phyloP scores from a whole-genome alignment of 2,329 filamentous ascomycete genomes.

The Seiridium unicorne region DNA sequence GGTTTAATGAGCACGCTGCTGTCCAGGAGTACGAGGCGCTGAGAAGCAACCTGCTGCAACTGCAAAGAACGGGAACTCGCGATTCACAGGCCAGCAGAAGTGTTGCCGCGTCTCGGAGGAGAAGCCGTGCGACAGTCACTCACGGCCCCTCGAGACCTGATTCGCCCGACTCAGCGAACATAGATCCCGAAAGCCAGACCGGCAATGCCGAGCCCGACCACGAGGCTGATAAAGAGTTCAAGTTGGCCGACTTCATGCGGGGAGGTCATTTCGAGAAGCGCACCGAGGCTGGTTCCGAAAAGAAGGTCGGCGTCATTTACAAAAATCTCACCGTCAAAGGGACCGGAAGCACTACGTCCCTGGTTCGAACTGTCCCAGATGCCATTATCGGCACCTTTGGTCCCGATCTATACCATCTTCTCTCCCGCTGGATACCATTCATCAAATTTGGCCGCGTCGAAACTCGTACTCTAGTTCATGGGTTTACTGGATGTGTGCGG shows the following conservation, averaged over 20 bases:
- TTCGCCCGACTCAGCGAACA: conserved; percentile 14
- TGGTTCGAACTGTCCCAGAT: conserved; percentile 71
- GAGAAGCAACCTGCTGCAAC: conserved; percentile 29
- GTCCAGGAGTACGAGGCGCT: conserved; percentile 34
- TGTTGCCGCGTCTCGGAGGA: conserved; percentile 3
- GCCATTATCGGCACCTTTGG: conserved; percentile 78
- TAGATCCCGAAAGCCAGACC: conserved; percentile 28
- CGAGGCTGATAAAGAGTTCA: conserved; percentile 46
- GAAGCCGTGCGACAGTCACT: neutral
- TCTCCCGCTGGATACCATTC: conserved; percentile 40
- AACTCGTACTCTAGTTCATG: conserved; percentile 52
- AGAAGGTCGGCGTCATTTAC: conserved; percentile 76
- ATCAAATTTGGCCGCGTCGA: conserved; percentile 21
- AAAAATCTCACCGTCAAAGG: conserved; percentile 76
- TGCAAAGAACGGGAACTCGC: conserved; percentile 32
- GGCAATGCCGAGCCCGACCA: conserved; percentile 50
- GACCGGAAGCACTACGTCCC: conserved; percentile 62
- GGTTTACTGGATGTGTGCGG: conserved; percentile 66
- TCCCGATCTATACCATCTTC: conserved; percentile 69
- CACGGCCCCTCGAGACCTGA: conserved; percentile 10
- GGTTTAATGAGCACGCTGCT: conserved; percentile 30
- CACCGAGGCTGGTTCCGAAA: conserved; percentile 63
- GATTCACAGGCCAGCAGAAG: conserved; percentile 29
- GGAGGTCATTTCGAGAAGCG: conserved; percentile 76
- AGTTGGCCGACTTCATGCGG: conserved; percentile 68